Conservation (phyloP, 768 basidiomycete species). For the Amanita pallidorosea region DNA sequence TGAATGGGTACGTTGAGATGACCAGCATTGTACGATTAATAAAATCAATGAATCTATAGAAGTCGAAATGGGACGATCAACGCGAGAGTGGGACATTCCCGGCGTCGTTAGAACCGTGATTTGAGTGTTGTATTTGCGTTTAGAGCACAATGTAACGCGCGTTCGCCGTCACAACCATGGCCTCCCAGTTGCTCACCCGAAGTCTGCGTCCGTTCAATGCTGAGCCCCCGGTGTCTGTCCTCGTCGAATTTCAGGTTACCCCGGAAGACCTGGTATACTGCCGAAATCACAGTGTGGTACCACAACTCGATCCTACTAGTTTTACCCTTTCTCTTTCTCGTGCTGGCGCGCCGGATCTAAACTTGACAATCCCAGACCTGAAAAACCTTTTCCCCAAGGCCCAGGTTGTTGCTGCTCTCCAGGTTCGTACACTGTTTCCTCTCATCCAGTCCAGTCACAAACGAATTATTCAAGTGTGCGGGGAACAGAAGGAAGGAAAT, state of each 20-base stretch:
- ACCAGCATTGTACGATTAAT: background rate
- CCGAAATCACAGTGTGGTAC: constrained; percentile 59
- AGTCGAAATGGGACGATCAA: constrained; percentile 88
- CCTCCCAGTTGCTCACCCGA: constrained; percentile 33
- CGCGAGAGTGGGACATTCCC: constrained; percentile 90
- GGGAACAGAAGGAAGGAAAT: constrained; percentile 53
- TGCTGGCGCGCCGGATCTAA: constrained; percentile 18
- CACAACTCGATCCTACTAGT: constrained; percentile 34
- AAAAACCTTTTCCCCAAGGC: constrained; percentile 26
- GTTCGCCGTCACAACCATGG: constrained; percentile 21
- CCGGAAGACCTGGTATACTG: constrained; percentile 58
- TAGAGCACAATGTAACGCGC: background rate
- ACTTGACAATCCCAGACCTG: constrained; percentile 27
- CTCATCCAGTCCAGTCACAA: background rate
- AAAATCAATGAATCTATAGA: constrained; percentile 30
- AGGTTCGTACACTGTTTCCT: constrained; percentile 26
- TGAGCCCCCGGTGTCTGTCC: constrained; percentile 44
- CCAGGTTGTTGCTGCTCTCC: constrained; percentile 41
- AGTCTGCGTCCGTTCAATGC: constrained; percentile 54
- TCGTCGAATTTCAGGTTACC: constrained; percentile 50
- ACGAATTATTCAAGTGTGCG: constrained; percentile 33
- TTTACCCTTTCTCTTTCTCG: constrained; percentile 32
- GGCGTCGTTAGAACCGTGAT: constrained; percentile 66
- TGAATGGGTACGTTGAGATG: constrained; percentile 65
- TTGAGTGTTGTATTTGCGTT: background rate